Base-by-base conservation (phyloP, 1,284 basidiomycete genomes). In the Cryptococcus maquisensis region DNA sequence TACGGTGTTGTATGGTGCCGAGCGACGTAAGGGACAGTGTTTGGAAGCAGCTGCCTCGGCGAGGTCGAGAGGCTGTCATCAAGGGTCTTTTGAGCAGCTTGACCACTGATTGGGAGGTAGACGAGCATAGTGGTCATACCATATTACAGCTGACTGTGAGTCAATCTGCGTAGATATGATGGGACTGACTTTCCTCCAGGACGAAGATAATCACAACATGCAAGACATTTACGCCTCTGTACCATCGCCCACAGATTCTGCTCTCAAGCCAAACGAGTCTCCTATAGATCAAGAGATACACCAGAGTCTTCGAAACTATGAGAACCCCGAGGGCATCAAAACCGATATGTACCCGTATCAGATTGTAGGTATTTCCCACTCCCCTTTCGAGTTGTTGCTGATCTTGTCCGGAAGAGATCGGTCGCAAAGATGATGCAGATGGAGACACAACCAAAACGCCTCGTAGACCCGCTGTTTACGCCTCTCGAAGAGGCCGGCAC, bases 271-370 rank as follows among this genome's bases (percentile, higher is more conserved):
- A 0, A 44, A 43, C 2, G 39, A 49, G n/a, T 60, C 53, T 20
- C 37, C 55, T 3, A 45, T 50, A 3, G 71, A 71, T 37, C 36
- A 59, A 18, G 68, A 70, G 28, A 55, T 67, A 1, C 56, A 63
- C 10, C 41, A 47, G 2, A 39, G 60, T 7, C 45, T 72, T 15
- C 39, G 45, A n/a, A 47, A 40, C 3, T 65, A 62, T 28, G 65
- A 66, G 47, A 65, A 68, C 45, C 68, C 66, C 0, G 45, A 48
- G 9, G 67, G 69, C 1, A 51, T 74, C n/a, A 55, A 48, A 24
- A 71, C 69, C 1, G 40, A 49, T 9, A 40, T 73, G 49, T 68
- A 72, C 46, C 53, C 48, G 32, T 75, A 75, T 53, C 73, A 75
- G 52, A 59, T 69, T 16, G 72, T 75, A 40, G 56, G 71, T 56